These are phyloP conservation scores for Neotropicomus parvogracilis DNA, from an alignment of 1,284 basidiomycete species.

Conservation along the genomic window DNA sequence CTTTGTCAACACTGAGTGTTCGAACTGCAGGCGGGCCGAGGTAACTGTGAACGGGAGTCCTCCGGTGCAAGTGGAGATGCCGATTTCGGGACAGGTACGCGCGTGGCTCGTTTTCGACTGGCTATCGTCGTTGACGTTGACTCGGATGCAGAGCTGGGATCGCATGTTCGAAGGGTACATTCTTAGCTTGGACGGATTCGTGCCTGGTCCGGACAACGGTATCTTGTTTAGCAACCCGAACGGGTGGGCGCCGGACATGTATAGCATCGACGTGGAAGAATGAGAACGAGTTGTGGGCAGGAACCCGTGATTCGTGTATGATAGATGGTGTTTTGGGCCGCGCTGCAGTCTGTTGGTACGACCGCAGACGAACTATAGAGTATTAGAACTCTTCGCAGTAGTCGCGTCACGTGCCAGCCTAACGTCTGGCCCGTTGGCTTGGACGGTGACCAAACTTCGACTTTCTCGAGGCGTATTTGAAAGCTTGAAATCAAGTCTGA, in stretches of 20 bases:
- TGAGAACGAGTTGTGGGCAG: background rate
- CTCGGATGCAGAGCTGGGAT: slow-evolving; percentile 8
- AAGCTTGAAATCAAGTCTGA: too few species aligned
- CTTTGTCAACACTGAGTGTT: slow-evolving; percentile 6
- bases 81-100: slow-evolving; percentile 15
- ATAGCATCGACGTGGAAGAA: background rate
- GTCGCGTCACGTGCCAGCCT: too few species aligned
- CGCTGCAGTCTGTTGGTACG: too few species aligned
- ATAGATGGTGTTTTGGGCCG: too few species aligned
- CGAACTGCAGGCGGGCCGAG: slow-evolving; percentile 12
- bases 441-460: too few species aligned
- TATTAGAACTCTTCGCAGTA: too few species aligned
- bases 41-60: slow-evolving; percentile 5
- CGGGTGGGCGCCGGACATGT: slow-evolving; percentile 11
- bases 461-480: too few species aligned
- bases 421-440: too few species aligned
- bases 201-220: slow-evolving; percentile 5
- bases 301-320: too few species aligned
- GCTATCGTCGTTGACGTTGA: background rate
- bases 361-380: too few species aligned
- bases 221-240: slow-evolving; percentile 8
- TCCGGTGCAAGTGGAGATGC: slow-evolving; percentile 7
- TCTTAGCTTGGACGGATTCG: slow-evolving; percentile 10
- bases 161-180: slow-evolving; percentile 5
- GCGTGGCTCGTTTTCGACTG: background rate